phyloP scores from a whole-genome alignment of 2,329 filamentous ascomycete species.

The Metarhizium rileyi region DNA sequence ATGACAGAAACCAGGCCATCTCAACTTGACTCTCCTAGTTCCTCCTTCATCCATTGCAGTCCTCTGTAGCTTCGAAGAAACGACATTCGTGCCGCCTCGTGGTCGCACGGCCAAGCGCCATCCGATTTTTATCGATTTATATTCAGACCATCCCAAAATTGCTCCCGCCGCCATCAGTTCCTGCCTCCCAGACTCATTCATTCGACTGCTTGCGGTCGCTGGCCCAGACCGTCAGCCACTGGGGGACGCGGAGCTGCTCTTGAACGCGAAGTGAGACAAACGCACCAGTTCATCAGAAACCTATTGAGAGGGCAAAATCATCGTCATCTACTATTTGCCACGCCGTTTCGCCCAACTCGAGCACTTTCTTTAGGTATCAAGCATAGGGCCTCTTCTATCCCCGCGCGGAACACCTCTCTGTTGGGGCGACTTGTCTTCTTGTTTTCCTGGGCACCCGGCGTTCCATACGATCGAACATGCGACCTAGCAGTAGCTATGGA shows the following conservation, averaged over 20 bases:
- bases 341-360: neutral
- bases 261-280: neutral
- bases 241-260: neutral
- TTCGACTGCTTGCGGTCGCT: constrained; percentile 1
- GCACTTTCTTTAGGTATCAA: neutral
- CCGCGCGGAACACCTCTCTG: neutral
- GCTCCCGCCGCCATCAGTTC: neutral
- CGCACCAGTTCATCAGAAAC: neutral
- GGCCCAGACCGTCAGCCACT: neutral
- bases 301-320: neutral
- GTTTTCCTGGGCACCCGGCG: neutral
- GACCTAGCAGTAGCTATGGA: constrained; percentile 14
- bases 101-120: constrained; percentile 6
- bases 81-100: neutral
- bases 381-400: neutral
- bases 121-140: neutral
- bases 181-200: neutral
- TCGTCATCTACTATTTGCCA: neutral
- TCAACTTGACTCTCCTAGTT: neutral
- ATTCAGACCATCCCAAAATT: neutral
- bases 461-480: constrained; percentile 14
- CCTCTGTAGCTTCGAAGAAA: neutral
- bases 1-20: neutral
- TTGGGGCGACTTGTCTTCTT: neutral
- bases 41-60: neutral